These are phyloP conservation scores for Vitis hybrid DNA, from an alignment of 177 flowering plant species.

Conservation along the genomic window DNA sequence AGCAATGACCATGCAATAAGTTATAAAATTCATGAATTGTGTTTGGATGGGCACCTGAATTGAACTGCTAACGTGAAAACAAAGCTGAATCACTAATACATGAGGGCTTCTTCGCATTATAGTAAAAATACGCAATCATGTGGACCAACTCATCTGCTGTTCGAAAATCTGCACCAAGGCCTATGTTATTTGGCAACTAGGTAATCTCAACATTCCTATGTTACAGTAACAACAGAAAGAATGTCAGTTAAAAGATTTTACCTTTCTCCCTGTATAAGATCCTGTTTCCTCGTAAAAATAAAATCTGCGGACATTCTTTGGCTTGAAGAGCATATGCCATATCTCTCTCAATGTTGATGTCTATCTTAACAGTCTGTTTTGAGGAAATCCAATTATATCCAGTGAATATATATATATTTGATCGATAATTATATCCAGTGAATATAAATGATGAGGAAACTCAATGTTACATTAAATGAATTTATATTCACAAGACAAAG, in stretches of 20 bases:
- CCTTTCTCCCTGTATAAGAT: conserved; percentile 87
- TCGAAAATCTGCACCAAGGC: conserved; percentile 53
- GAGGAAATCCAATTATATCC: conserved; percentile 1
- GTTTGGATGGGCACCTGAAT: too few species aligned
- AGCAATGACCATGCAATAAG: too few species aligned
- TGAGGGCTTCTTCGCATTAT: conserved; percentile 85
- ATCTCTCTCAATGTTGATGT: conserved; percentile 90
- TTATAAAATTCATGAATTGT: too few species aligned
- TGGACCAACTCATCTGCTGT: conserved; percentile 82
- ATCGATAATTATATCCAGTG: not conserved
- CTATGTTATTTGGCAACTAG: not conserved
- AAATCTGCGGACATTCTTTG: conserved; percentile 75
- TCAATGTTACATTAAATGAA: not conserved
- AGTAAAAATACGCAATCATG: conserved; percentile 93
- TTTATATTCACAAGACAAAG: not conserved
- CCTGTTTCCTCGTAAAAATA: conserved; percentile 79
- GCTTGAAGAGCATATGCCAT: conserved; percentile 92
- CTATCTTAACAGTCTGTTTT: conserved; percentile 80
- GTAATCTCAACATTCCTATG: not conserved
- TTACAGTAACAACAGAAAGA: not conserved
- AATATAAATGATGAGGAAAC: not conserved
- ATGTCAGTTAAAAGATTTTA: conserved; percentile 7
- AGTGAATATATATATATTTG: not conserved
- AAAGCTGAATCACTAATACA: conserved; percentile 54
- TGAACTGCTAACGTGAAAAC: conserved; percentile 20